Evolutionary conservation across 1,139 yeast species (phyloP).

Genomic region (Saccharomyces hybrid): DNA sequence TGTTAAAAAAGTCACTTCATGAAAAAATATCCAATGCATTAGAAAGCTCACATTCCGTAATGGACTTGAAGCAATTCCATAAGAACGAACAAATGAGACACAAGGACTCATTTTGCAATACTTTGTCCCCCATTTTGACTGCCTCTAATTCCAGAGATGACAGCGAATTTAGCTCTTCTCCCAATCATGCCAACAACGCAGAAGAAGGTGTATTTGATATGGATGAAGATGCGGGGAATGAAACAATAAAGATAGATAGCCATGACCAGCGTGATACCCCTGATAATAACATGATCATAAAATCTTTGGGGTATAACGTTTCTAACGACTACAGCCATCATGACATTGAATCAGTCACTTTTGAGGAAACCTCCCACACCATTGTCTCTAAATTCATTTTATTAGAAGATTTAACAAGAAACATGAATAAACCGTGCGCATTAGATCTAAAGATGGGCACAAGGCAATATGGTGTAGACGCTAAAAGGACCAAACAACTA

Average conservation of each 20-base stretch:
- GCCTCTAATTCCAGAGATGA: background rate
- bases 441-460: slow-evolving; percentile 97
- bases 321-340: background rate
- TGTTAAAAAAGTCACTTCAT: slow-evolving; percentile 18
- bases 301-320: background rate
- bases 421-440: slow-evolving; percentile 80
- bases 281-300: background rate
- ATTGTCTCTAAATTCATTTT: slow-evolving; percentile 55
- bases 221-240: slow-evolving; percentile 17
- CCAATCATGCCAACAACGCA: background rate
- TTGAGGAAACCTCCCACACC: slow-evolving; percentile 26
- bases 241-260: slow-evolving; percentile 18
- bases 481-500: slow-evolving; percentile 59
- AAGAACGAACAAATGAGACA: slow-evolving; percentile 14
- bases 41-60: slow-evolving; percentile 25
- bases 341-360: slow-evolving; percentile 13
- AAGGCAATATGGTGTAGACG: slow-evolving; percentile 92
- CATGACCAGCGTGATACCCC: slow-evolving; percentile 7
- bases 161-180: background rate
- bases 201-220: background rate
- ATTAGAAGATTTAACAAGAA: slow-evolving; percentile 84
- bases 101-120: background rate
- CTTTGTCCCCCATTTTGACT: background rate
- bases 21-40: slow-evolving; percentile 23
- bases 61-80: slow-evolving; percentile 28